Evolutionary conservation across 495 filamentous ascomycete genomes (phyloP).

Genomic region (Penicillium herquei): DNA sequence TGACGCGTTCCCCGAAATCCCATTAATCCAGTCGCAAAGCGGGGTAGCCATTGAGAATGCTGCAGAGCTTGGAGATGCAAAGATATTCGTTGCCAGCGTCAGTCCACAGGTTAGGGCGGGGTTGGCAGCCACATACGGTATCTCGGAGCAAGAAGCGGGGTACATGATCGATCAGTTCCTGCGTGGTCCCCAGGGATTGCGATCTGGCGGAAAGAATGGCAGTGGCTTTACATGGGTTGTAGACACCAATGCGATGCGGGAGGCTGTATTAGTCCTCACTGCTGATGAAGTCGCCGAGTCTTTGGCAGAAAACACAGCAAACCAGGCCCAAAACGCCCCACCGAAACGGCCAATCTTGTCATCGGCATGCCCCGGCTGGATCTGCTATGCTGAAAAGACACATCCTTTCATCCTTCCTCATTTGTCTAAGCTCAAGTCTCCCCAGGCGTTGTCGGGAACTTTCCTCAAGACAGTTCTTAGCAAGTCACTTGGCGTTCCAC

Average conservation of each 20-base stretch:
- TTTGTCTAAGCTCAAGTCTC: conserved; percentile 86
- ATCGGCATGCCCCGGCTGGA: conserved; percentile 94
- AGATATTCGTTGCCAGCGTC: conserved; percentile 84
- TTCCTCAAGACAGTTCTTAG: conserved; percentile 82
- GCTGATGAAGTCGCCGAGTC: conserved; percentile 71
- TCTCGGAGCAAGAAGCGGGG: conserved; percentile 70
- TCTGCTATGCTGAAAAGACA: conserved; percentile 97
- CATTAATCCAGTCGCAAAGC: conserved; percentile 19
- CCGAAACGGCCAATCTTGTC: conserved; percentile 76
- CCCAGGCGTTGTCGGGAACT: conserved; percentile 87
- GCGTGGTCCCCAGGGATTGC: conserved; percentile 64
- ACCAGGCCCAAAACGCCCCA: conserved; percentile 16
- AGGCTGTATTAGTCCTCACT: conserved; percentile 72
- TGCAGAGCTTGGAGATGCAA: conserved; percentile 47
- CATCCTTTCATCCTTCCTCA: conserved; percentile 91
- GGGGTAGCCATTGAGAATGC: conserved; percentile 23
- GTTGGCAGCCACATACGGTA: conserved; percentile 74
- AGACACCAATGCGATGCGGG: conserved; percentile 78
- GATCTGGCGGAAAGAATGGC: conserved; percentile 63
- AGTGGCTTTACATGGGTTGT: conserved; percentile 84
- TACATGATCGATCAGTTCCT: conserved; percentile 82
- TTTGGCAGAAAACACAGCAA: conserved; percentile 21
- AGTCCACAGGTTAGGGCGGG: conserved; percentile 87
- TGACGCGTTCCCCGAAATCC: conserved; percentile 60
- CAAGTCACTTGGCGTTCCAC: conserved; percentile 63